Percentiles rank a stretch among this genome's conserved stretches.
Conservation (phyloP, 805 yeast genomes). For the Zygosaccharomyces siamensis region DNA sequence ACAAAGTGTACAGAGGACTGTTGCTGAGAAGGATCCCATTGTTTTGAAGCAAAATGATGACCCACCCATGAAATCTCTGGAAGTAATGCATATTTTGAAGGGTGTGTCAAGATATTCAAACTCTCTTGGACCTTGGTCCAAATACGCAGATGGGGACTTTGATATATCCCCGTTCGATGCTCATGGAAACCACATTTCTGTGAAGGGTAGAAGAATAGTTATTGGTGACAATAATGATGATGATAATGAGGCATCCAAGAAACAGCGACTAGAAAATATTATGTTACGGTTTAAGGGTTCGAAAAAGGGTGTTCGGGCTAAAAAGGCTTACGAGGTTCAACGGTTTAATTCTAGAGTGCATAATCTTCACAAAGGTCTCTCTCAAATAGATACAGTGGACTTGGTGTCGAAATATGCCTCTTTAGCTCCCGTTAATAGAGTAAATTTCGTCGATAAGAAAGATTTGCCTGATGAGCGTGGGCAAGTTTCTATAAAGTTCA, state of each 20-base stretch:
- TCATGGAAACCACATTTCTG: conserved; percentile 39
- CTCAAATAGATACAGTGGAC: conserved; percentile 6
- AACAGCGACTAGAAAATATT: conserved; percentile 43
- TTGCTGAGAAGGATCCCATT: conserved; percentile 42
- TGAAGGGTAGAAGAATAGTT: conserved; percentile 25
- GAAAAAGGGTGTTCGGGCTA: conserved; percentile 34
- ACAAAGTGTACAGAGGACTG: conserved; percentile 53
- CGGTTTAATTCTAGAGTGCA: conserved; percentile 24
- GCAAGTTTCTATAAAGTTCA: conserved; percentile 24
- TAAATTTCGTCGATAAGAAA: conserved; percentile 42
- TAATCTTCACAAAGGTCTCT: conserved; percentile 17
- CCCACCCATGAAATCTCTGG: conserved; percentile 43
- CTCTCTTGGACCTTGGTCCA: conserved; percentile 66
- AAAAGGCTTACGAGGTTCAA: conserved; percentile 39
- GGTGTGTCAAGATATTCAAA: conserved; percentile 60
- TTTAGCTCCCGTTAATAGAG: conserved; percentile 53
- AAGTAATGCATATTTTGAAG: conserved; percentile 51
- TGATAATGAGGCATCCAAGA: conserved; percentile 23
- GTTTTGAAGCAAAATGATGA: conserved; percentile 37
- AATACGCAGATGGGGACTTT: conserved; percentile 62
- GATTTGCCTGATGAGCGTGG: conserved; percentile 2
- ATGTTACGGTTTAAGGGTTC: conserved; percentile 59
- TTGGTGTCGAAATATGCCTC: conserved; percentile 40
- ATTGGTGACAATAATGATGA: conserved; percentile 5
- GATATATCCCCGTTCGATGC: conserved; percentile 61